Conservation (phyloP, 2,329 filamentous ascomycete genomes). For the Penicillium olsonii region DNA sequence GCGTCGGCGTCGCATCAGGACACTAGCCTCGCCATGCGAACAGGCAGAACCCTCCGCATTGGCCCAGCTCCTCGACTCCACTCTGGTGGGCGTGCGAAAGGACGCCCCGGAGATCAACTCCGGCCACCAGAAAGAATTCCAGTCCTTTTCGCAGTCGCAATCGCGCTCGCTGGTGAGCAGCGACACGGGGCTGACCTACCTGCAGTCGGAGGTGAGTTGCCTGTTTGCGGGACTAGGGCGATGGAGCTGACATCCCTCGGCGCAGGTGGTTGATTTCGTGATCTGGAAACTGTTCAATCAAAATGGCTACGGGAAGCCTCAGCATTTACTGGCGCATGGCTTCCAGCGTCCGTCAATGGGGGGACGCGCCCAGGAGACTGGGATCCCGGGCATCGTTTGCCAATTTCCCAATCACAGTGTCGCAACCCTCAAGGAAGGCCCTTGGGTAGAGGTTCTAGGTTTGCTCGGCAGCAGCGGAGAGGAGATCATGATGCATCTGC, state of each 20-base stretch:
- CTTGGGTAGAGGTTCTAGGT: conserved; percentile 75
- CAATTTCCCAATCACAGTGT: conserved; percentile 71
- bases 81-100: conserved; percentile 61
- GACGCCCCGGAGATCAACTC: conserved; percentile 33
- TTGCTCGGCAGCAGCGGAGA: conserved; percentile 76
- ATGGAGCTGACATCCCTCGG: conserved; percentile 3
- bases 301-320: conserved; percentile 51
- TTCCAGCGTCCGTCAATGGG: conserved; percentile 56
- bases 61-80: conserved; percentile 65
- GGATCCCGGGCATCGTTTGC: conserved; percentile 66
- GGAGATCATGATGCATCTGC: conserved; percentile 72
- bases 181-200: conserved; percentile 48
- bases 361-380: conserved; percentile 40
- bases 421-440: conserved; percentile 63
- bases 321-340: conserved; percentile 82
- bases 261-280: conserved; percentile 72
- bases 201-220: conserved; percentile 64
- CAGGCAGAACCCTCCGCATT: conserved; percentile 36
- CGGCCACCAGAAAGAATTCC: conserved; percentile 57
- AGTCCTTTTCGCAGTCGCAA: conserved; percentile 65
- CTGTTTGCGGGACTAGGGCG: background rate
- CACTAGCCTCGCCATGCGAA: conserved; percentile 20
- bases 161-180: conserved; percentile 35
- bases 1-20: conserved; percentile 49
- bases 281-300: conserved; percentile 76